Conservation (phyloP, 1,139 yeast genomes). For the Sugiyamaella pinicola region DNA sequence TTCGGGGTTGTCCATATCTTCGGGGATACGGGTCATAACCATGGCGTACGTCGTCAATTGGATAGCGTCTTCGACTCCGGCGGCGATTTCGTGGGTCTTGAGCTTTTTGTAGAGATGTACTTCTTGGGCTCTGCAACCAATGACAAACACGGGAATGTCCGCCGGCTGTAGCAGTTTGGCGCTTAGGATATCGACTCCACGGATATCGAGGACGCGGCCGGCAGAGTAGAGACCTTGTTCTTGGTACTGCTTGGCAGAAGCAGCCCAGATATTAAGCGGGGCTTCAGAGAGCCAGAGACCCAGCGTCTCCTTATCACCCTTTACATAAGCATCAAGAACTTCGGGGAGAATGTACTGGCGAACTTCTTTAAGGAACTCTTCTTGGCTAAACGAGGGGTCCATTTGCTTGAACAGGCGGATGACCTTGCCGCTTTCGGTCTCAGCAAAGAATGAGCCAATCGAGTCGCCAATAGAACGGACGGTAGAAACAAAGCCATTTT, state of each 20-base stretch:
- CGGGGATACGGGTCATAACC: constrained; percentile 93
- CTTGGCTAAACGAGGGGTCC: constrained; percentile 86
- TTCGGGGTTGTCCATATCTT: constrained; percentile 82
- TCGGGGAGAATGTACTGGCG: constrained; percentile 96
- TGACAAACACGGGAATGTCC: constrained; percentile 89
- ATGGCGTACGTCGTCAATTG: constrained; percentile 92
- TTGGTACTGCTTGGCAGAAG: constrained; percentile 87
- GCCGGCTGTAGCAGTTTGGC: constrained; percentile 89
- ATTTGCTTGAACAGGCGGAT: constrained; percentile 80
- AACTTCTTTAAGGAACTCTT: constrained; percentile 77
- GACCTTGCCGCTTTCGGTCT: constrained; percentile 94
- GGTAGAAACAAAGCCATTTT: constrained; percentile 83
- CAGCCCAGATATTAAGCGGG: constrained; percentile 92
- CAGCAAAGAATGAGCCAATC: constrained; percentile 86
- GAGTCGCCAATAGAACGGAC: constrained; percentile 80
- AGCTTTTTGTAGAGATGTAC: constrained; percentile 85
- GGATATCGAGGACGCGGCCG: constrained; percentile 86
- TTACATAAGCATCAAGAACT: constrained; percentile 90
- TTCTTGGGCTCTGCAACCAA: constrained; percentile 96
- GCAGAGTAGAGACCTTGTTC: constrained; percentile 93
- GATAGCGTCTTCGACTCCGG: constrained; percentile 94
- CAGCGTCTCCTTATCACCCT: constrained; percentile 82
- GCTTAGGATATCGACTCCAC: constrained; percentile 92
- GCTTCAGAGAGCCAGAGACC: constrained; percentile 96
- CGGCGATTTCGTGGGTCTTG: constrained; percentile 92